A percentile compares a stretch with the other conserved stretches of the same genome.
phyloP scores from a whole-genome alignment of 2,329 filamentous ascomycete species.

The Fusarium fracticaudum region DNA sequence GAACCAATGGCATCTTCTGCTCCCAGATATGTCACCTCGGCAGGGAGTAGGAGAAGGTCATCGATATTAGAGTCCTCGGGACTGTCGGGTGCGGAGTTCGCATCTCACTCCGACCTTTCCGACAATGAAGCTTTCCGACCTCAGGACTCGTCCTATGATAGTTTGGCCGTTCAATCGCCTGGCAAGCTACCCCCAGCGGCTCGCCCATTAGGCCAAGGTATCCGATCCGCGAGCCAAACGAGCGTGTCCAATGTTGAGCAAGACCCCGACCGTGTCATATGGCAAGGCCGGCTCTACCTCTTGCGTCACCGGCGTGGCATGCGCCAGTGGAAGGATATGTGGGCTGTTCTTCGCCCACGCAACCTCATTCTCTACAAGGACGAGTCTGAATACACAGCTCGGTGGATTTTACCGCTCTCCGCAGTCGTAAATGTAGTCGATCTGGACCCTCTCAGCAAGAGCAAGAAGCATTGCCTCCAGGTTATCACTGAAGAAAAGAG shows the following conservation, averaged over 20 bases:
- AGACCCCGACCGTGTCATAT: conserved; percentile 89
- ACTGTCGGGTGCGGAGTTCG: conserved; percentile 71
- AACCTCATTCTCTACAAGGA: conserved; percentile 94
- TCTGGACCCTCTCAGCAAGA: conserved; percentile 85
- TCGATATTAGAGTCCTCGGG: conserved; percentile 73
- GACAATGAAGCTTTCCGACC: conserved; percentile 67
- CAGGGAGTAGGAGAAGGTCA: conserved; percentile 62
- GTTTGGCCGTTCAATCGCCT: conserved; percentile 54
- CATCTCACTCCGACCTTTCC: conserved; percentile 88
- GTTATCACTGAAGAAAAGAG: conserved; percentile 93
- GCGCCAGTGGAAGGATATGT: conserved; percentile 92
- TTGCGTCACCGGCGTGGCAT: conserved; percentile 85
- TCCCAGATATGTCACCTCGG: conserved; percentile 46
- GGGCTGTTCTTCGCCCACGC: conserved; percentile 88
- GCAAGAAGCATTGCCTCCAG: conserved; percentile 88
- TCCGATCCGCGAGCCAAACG: conserved; percentile 69
- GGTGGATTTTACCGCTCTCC: conserved; percentile 81
- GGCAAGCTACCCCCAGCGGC: conserved; percentile 27
- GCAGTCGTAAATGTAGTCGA: conserved; percentile 91
- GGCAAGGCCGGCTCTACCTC: conserved; percentile 89
- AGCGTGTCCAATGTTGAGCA: conserved; percentile 64
- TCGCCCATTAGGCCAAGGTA: conserved; percentile 47
- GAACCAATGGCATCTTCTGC: conserved; percentile 58
- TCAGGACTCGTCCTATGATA: conserved; percentile 63
- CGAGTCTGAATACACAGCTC: conserved; percentile 87